Evolutionary conservation across 2,329 filamentous ascomycete species (phyloP).

Genomic region (Aspergillus persii): DNA sequence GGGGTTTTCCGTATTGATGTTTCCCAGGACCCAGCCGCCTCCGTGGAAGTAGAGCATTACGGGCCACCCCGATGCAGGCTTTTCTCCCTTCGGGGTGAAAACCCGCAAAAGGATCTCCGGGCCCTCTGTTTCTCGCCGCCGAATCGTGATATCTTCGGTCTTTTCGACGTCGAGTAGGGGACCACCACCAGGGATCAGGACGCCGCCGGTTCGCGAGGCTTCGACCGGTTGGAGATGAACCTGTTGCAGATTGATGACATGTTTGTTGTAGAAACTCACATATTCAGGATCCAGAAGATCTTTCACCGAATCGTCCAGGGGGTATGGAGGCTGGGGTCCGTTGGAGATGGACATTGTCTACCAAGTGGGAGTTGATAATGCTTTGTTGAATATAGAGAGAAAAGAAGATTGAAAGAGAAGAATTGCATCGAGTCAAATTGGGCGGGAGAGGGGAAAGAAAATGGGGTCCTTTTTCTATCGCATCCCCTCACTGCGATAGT

Average conservation of each 20-base stretch:
- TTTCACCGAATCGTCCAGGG: constrained; percentile 48
- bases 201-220: constrained; percentile 51
- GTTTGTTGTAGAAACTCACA: constrained; percentile 52
- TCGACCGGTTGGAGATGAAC: constrained; percentile 56
- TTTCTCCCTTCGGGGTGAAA: constrained; percentile 50
- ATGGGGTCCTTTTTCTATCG: neutral
- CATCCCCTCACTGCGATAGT: neutral
- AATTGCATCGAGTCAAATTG: neutral
- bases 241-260: constrained; percentile 52
- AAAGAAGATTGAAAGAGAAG: neutral
- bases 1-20: constrained; percentile 58
- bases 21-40: constrained; percentile 59
- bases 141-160: constrained; percentile 45
- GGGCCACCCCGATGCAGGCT: constrained; percentile 52
- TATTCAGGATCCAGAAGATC: constrained; percentile 52
- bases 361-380: neutral
- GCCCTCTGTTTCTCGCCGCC: constrained; percentile 47
- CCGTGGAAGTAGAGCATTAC: constrained; percentile 58
- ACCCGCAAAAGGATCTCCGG: constrained; percentile 49
- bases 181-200: constrained; percentile 54
- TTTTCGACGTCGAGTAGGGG: constrained; percentile 50
- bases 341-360: constrained; percentile 18
- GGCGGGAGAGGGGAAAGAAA: neutral
- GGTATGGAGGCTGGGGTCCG: constrained; percentile 42
- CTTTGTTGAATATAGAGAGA: neutral